Evolutionary conservation across 768 basidiomycete species (phyloP), one percentile per base, ranked within the genome.

Genomic region (Pholiota microspora): DNA sequence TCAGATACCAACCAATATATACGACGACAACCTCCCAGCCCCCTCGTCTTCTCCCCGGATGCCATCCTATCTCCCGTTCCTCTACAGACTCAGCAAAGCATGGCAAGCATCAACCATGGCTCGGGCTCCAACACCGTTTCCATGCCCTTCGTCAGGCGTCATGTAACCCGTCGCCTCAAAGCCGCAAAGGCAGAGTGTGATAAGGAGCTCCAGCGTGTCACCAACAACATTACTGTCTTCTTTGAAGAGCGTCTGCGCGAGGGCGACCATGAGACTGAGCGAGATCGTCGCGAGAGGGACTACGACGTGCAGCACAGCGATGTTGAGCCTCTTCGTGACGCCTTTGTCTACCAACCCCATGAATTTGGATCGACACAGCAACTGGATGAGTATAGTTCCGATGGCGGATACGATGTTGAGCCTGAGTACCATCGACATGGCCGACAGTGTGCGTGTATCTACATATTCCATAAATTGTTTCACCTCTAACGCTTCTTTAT

Each of bases 151-250:
- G 91, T 98, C 59, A 80, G 91, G 57, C 84, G 93, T 52, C 95
- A 98, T 75, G 92, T 98, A 64, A 92, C 89, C 34, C 84, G 93
- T 59, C 86, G 97, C 54, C 85, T 98, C 71, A 89, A 86, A 75
- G 89, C 88, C 3, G 94, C 96, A 54, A 98, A 99, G 77, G 84
- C 90, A 48, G 91, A 92, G 60, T 99, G 96, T 78, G 94, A 99
- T 82, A 91, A 90, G 77, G 94, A 97, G 71, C 84, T 99, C 7
- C 86, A 88, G 66, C 88, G 93, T 67, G 90, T 98, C 67, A 93
- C 95, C 56, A 88, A 92, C 72, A 92, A 86, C 56, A 94, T 99
- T 77, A 96, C 96, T 59, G 72, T 85, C 34, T 98, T 94, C 73
- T 96, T 97, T 62, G 96, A 99, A 74, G 89, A 94, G 67, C 83